Evolutionary conservation across 148 eudicot genomes (phyloP).

Genomic region (Rhododendron molle): DNA sequence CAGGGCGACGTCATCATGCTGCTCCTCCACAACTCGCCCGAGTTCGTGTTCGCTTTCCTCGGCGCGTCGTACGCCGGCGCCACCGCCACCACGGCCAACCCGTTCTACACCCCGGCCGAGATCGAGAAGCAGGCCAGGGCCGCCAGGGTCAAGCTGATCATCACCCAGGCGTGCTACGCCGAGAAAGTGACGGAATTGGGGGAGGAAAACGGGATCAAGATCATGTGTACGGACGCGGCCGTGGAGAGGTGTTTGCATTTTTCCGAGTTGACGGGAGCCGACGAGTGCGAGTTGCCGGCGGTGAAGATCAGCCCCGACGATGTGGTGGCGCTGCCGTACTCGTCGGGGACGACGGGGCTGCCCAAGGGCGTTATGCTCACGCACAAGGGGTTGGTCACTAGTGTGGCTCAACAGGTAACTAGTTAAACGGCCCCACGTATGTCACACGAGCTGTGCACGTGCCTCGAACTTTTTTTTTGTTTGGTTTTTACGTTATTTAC

Average conservation of each 20-base stretch:
- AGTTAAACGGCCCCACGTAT: background rate
- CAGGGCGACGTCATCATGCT: constrained; percentile 44
- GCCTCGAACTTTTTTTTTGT: background rate
- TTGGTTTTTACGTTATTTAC: background rate
- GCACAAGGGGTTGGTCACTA: constrained; percentile 72
- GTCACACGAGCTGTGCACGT: background rate
- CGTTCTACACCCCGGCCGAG: constrained; percentile 42
- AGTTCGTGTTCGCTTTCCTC: constrained; percentile 45
- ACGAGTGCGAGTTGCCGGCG: constrained; percentile 33
- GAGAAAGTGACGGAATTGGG: constrained; percentile 32
- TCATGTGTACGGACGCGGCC: constrained; percentile 40
- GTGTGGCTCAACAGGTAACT: constrained; percentile 75
- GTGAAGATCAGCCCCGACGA: constrained; percentile 46
- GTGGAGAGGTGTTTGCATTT: constrained; percentile 52
- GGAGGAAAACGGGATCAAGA: constrained; percentile 13
- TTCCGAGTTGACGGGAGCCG: constrained; percentile 30
- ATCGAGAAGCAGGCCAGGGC: constrained; percentile 40
- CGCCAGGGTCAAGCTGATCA: constrained; percentile 28
- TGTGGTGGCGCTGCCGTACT: constrained; percentile 76
- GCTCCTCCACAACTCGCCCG: constrained; percentile 40
- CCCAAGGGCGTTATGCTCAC: constrained; percentile 87
- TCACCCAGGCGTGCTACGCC: constrained; percentile 34
- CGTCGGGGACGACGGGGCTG: constrained; percentile 89
- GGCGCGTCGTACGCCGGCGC: constrained; percentile 49
- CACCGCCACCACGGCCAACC: constrained; percentile 45